Evolutionary conservation across 2,329 filamentous ascomycete species (phyloP), one percentile per base, ranked within the genome.

Genomic region (Trichophyton schoenleinii): DNA sequence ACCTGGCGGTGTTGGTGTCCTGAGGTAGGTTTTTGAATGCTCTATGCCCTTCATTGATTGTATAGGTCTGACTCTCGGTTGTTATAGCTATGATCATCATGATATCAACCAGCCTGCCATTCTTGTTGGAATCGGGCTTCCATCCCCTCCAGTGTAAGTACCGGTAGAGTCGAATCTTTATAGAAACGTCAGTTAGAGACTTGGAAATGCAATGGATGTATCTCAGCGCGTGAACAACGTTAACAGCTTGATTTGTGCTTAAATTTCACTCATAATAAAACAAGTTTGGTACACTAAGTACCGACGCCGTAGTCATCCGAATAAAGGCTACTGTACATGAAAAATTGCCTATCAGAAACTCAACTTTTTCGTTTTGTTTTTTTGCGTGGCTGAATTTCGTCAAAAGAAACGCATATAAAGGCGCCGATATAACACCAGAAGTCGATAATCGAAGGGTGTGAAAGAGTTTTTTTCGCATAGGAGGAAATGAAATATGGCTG

Each of bases 41-140:
- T 31, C 25, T n/a, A 13, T 42, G 11, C 28, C n/a, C 6, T 13
- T 25, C 31, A 22, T 41, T 22, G 36, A 25, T 28, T n/a, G 22
- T 11, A 3, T 8, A 3, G 34, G 15, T 25, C 55, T 58, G n/a
- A 58, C 36, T 38, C 9, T 38, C 11, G 34, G 5, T 15, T 42
- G 15, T 1, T 11, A 25, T 18, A 48, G 55, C 22, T 57, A 55
- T 61, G 60, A 44, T 5, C 60, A 62, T 18, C 60, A 49, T 31
- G 48, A 31, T 44, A 61, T 61, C n/a, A 57, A 52, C 5, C 55
- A 58, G 46, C 60, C 60, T 2, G 60, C 60, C n/a, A 38, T 62
- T 8, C 36, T 62, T n/a, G 44, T 62, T 59, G 60, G 60, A 7
- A 38, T 62, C 6, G 60, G 60, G 11, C 59, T 62, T 44, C 60